Percentiles rank a stretch among this genome's conserved stretches.
These are phyloP conservation scores for Aspergillus ruber DNA, from an alignment of 2,329 filamentous ascomycete species.

Conservation along the genomic window DNA sequence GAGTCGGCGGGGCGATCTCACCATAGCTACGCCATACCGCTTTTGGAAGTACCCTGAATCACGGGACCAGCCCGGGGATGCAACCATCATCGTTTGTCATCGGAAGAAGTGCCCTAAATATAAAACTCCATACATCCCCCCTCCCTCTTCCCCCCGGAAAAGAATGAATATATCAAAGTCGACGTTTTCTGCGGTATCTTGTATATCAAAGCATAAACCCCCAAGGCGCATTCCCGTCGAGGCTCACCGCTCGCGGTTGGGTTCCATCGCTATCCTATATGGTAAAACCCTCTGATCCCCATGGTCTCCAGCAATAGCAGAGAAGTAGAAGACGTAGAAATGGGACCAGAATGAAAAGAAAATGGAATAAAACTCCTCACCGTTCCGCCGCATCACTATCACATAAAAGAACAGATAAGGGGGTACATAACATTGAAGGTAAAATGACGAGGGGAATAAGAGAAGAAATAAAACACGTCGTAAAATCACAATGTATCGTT, in stretches of 20 bases:
- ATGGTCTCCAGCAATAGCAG: constrained; percentile 1
- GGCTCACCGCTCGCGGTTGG: constrained; percentile 16
- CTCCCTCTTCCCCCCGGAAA: background rate
- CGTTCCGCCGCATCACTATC: background rate
- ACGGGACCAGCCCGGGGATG: background rate
- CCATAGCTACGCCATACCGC: background rate
- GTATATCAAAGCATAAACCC: constrained; percentile 23
- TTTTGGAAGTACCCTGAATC: background rate
- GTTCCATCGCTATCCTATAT: constrained; percentile 8
- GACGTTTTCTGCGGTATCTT: constrained; percentile 33
- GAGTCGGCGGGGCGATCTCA: background rate
- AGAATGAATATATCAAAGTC: constrained; percentile 23
- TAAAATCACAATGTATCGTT: constrained; percentile 4
- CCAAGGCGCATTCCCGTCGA: constrained; percentile 20
- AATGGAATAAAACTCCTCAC: constrained; percentile 6
- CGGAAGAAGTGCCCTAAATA: background rate
- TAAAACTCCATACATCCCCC: background rate
- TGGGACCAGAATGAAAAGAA: constrained; percentile 8
- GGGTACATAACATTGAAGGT: constrained; percentile 12
- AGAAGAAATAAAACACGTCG: constrained; percentile 5
- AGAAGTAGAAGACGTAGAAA: background rate
- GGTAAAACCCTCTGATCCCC: constrained; percentile 6
- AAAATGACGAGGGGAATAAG: constrained; percentile 5
- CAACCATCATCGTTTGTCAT: too few relatives aligned
- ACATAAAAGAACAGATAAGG: constrained; percentile 8